Evolutionary conservation across 1,284 basidiomycete genomes (phyloP), one percentile per base, ranked within the genome.

Genomic region (Puccinia hordei): DNA sequence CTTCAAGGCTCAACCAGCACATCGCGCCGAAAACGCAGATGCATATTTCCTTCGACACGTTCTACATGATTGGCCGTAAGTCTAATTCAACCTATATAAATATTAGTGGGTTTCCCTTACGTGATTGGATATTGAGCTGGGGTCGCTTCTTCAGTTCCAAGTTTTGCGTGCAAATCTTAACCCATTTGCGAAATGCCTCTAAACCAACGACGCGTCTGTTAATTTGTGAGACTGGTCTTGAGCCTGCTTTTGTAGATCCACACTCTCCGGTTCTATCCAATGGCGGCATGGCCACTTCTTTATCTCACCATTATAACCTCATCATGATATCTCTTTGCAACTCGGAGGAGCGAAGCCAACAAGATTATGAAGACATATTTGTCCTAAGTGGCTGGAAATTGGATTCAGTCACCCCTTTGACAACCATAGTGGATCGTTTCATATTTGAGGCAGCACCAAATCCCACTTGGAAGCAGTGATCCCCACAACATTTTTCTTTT

Each of bases 31-130:
- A 10, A 33, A 4, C 22, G 46, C n/a, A 35, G 68, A 71, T 71
- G 68, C 46, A 12, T 71, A 71, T 27, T 71, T 71, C 24, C 68
- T 71, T 15, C 68, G 68, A 53, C 68, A 71, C 68, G 30, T 71
- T n/a, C 30, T 71, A 15, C 68, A 71, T 71, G 68, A 71, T 71
- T 71, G 68, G 68, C 68, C 68, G 68, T 71, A 17, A 71, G 68
- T 53, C 5, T 17, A 15, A 49, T 17, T 17, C 13, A 19, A 19
- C 8, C 10, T 49, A 3, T 49, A 5, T 49, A 49, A 15, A 49
- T 13, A 49, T 9, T 13, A 15, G 2, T 49, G 8, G 46, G 17
- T 8, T 19, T n/a, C n/a, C n/a, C n/a, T n/a, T n/a, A n/a, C 10
- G 17, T 9, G 3, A 49, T 17, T 49, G 46, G 17, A 2, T 19